phyloP scores from a whole-genome alignment of 495 filamentous ascomycete genomes.

The Podospora tetraspora region DNA sequence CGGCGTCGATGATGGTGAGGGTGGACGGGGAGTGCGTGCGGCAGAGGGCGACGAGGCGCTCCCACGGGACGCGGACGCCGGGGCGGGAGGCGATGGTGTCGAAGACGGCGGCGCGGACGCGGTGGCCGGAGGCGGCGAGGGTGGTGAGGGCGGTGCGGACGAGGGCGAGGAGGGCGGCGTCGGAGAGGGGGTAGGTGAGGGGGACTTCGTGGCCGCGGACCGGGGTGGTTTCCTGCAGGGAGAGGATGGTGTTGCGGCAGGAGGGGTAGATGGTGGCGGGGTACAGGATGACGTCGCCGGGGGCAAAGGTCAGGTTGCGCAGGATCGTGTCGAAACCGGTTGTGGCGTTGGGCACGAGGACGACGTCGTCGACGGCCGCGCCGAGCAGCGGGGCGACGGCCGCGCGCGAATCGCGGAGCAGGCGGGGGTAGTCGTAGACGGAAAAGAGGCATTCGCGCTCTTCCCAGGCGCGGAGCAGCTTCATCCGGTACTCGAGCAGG shows the following conservation, averaged over 20 bases:
- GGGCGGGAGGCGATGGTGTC: conserved; percentile 69
- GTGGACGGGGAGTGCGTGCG: conserved; percentile 47
- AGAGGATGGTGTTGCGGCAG: conserved; percentile 61
- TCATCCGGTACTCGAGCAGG: conserved; percentile 29
- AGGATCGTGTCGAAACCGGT: conserved; percentile 69
- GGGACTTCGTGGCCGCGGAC: conserved; percentile 34
- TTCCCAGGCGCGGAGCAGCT: conserved; percentile 27
- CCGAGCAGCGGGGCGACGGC: conserved; percentile 58
- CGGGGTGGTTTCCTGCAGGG: conserved; percentile 50
- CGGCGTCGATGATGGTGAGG: conserved; percentile 58
- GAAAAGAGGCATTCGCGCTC: conserved; percentile 41
- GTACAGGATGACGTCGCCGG: conserved; percentile 52
- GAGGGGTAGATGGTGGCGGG: conserved; percentile 69
- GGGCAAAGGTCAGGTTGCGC: conserved; percentile 53
- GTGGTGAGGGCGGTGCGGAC: conserved; percentile 44
- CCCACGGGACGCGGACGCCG: conserved; percentile 69
- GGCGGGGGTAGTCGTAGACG: conserved; percentile 49
- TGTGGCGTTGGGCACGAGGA: conserved; percentile 73
- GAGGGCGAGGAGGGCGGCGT: conserved; percentile 47
- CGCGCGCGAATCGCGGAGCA: conserved; percentile 54
- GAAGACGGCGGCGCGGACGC: conserved; percentile 56
- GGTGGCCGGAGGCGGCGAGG: conserved; percentile 40
- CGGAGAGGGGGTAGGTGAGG: conserved; percentile 50
- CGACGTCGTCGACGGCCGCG: conserved; percentile 55
- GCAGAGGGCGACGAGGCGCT: conserved; percentile 57